Base-by-base conservation (phyloP, 257 asterid genomes). In the Cruciata laevipes region DNA sequence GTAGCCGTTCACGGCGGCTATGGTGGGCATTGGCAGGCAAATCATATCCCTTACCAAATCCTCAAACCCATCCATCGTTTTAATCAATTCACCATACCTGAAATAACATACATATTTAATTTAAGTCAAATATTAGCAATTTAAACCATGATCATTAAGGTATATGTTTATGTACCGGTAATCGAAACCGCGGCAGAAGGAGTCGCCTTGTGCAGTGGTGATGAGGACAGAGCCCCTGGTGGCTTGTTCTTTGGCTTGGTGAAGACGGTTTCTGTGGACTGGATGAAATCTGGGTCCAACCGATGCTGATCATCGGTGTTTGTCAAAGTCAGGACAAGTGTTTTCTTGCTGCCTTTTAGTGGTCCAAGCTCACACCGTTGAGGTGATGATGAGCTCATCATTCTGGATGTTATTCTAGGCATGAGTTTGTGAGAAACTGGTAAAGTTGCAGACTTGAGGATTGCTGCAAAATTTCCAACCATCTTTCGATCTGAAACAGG, bases 141-240 rank as follows among this genome's bases (percentile, higher is more conserved):
- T n/a, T n/a, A n/a, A n/a, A n/a, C n/a, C n/a, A n/a, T n/a, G n/a
- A n/a, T n/a, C n/a, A n/a, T n/a, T n/a, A n/a, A n/a, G n/a, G n/a
- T n/a, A n/a, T n/a, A n/a, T n/a, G n/a, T n/a, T n/a, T n/a, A n/a
- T 35, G 7, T 33, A 71, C 71, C 67, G 40, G 32, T 80, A 66
- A 12, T 89, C 96, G 74, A 89, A 89, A 63, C 95, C 96, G 74
- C 79, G 79, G 78, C 89, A 82, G 87, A 89, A 89, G 85, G 78
- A 83, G 11, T 69, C 63, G 70, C 90, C 91, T 32, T 83, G 73
- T n/a, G 90, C 73, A 0, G 72, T 57, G 14, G 96, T 87, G 75
- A 89, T 38, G 7, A 89, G 80, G 47, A 78, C 96, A 21, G 92
- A 87, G 66, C 95, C 92, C 52, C 64, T 47, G 25, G 53, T 75